phyloP scores from a whole-genome alignment of 495 filamentous ascomycete genomes.

The Apodospora peruviana region DNA sequence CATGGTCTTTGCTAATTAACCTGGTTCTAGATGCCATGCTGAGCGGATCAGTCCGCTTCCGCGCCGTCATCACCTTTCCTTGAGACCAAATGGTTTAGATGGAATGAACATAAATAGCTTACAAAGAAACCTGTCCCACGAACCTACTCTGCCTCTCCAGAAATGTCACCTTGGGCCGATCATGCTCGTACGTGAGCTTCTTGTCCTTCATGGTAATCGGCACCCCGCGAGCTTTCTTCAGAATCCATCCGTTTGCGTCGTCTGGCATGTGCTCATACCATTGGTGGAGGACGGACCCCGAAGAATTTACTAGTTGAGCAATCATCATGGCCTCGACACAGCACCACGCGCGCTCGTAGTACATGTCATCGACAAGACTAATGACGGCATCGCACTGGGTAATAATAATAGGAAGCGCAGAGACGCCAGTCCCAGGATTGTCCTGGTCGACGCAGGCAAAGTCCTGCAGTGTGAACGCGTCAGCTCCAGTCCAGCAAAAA shows the following conservation, averaged over 20 bases:
- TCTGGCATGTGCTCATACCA: slow-evolving; percentile 19
- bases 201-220: slow-evolving; percentile 12
- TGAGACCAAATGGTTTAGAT: no score
- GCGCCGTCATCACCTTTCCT: slow-evolving; percentile 1
- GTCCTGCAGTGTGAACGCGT: slow-evolving; percentile 8
- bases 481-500: background rate
- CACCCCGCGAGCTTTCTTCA: slow-evolving; percentile 2
- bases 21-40: slow-evolving; percentile 1
- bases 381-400: slow-evolving; percentile 24
- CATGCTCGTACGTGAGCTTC: slow-evolving; percentile 15
- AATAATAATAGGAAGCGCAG: slow-evolving; percentile 20
- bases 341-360: slow-evolving; percentile 19
- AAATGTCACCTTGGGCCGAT: slow-evolving; percentile 22
- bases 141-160: slow-evolving; percentile 19
- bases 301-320: slow-evolving; percentile 5
- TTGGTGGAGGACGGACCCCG: slow-evolving; percentile 11
- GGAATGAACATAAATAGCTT: no score
- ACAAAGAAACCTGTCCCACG: no score
- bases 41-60: slow-evolving; percentile 2
- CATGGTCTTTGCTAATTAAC: background rate
- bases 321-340: slow-evolving; percentile 19
- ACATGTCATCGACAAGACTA: slow-evolving; percentile 13
- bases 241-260: background rate
- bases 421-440: slow-evolving; percentile 15
- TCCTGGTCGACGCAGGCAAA: slow-evolving; percentile 23